Evolutionary conservation across 768 basidiomycete species (phyloP).

Genomic region (Hemileccinum rubropunctum): DNA sequence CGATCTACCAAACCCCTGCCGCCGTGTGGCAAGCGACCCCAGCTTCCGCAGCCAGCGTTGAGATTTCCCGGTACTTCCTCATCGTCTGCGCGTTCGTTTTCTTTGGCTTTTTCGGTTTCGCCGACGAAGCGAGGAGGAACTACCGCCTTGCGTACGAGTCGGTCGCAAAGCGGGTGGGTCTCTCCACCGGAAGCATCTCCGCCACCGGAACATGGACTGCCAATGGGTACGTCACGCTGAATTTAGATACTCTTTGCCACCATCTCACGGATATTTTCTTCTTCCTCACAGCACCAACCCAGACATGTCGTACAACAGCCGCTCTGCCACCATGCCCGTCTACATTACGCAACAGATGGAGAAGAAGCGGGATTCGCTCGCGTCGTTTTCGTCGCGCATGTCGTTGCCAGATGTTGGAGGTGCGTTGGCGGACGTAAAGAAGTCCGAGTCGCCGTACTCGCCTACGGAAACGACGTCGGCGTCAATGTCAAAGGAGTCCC

Average conservation of each 20-base stretch:
- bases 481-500: constrained; percentile 29
- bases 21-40: constrained; percentile 39
- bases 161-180: constrained; percentile 36
- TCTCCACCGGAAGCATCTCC: constrained; percentile 27
- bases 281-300: constrained; percentile 19
- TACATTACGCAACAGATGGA: constrained; percentile 44
- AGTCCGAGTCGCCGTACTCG: constrained; percentile 9
- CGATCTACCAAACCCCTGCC: constrained; percentile 39
- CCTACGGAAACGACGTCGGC: constrained; percentile 19
- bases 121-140: constrained; percentile 60
- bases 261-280: constrained; percentile 1
- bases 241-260: background rate
- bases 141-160: constrained; percentile 44
- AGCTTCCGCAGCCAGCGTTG: constrained; percentile 24
- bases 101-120: constrained; percentile 70
- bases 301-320: constrained; percentile 20
- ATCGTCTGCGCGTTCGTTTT: constrained; percentile 55
- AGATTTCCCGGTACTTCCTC: constrained; percentile 46
- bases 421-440: constrained; percentile 27
- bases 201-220: constrained; percentile 21
- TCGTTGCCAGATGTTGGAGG: constrained; percentile 43
- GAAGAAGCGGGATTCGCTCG: constrained; percentile 46
- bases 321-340: constrained; percentile 37
- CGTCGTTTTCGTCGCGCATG: constrained; percentile 45
- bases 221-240: constrained; percentile 24